A percentile compares a stretch with the other conserved stretches of the same genome.
Evolutionary conservation across 306 rosid species (phyloP).

Genomic region (Cyamopsis tetragonoloba): DNA sequence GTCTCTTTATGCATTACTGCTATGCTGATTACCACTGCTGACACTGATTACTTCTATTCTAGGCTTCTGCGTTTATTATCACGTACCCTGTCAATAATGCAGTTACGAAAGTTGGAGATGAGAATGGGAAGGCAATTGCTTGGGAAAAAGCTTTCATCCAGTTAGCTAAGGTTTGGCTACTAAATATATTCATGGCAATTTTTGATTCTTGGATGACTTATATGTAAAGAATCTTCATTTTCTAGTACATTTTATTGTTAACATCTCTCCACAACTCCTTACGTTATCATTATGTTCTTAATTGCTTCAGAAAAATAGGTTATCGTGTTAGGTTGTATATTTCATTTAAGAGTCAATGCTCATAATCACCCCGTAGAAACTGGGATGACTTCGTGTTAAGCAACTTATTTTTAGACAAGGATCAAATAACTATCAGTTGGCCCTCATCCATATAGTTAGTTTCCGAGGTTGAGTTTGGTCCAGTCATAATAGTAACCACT

Average conservation of each 20-base stretch:
- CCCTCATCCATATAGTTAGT: too few species aligned
- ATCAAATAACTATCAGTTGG: too few species aligned
- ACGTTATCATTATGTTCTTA: constrained; percentile 2
- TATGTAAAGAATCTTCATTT: constrained; percentile 19
- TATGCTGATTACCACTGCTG: constrained; percentile 25
- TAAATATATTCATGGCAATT: constrained; percentile 21
- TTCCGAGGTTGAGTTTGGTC: too few species aligned
- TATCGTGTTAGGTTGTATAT: neutral
- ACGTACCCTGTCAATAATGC: constrained; percentile 94
- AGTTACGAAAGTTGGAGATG: constrained; percentile 64
- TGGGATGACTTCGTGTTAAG: neutral
- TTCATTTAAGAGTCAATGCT: neutral
- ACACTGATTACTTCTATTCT: too few species aligned
- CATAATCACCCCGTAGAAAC: neutral
- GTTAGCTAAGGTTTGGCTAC: constrained; percentile 69
- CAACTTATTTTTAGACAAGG: neutral
- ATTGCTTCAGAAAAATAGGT: neutral
- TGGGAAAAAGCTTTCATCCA: constrained; percentile 91
- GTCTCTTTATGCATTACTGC: constrained; percentile 25
- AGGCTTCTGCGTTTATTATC: constrained; percentile 91
- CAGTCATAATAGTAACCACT: too few species aligned
- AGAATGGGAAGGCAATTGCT: constrained; percentile 70
- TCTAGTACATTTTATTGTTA: neutral
- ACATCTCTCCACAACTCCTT: constrained; percentile 3
- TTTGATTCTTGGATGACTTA: constrained; percentile 21